Percentiles rank a stretch among this genome's conserved stretches.
Conservation (phyloP, 768 basidiomycete species). For the Paxillus involutus region DNA sequence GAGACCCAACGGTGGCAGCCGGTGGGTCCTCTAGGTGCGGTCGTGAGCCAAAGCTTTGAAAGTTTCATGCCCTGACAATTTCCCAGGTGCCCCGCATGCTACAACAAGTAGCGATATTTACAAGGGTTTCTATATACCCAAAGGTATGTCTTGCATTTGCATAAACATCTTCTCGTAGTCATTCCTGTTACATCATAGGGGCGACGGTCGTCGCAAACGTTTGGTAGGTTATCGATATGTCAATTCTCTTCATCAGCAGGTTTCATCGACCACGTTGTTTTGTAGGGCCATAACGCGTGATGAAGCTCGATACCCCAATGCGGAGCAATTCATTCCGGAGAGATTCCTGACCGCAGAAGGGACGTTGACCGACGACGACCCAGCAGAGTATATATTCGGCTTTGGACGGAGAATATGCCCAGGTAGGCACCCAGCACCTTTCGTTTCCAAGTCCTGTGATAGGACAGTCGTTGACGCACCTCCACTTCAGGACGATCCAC, state of each 20-base stretch:
- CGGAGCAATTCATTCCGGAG: constrained; percentile 12
- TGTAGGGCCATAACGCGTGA: constrained; percentile 19
- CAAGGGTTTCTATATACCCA: constrained; percentile 49
- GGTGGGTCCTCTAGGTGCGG: constrained; percentile 3
- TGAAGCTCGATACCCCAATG: constrained; percentile 16
- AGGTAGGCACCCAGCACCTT: too few relatives aligned
- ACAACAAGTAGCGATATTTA: constrained; percentile 39
- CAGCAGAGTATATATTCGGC: constrained; percentile 9
- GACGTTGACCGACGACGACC: neutral
- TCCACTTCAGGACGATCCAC: too few relatives aligned
- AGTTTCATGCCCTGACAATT: neutral
- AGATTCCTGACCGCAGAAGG: constrained; percentile 5
- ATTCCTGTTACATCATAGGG: neutral
- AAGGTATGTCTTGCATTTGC: constrained; percentile 28
- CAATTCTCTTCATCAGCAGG: neutral
- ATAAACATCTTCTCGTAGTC: neutral
- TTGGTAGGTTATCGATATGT: constrained; percentile 6
- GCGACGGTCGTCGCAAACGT: constrained; percentile 12
- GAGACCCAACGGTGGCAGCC: constrained; percentile 14
- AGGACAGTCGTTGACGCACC: too few relatives aligned
- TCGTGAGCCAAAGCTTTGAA: neutral
- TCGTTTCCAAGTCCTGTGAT: too few relatives aligned
- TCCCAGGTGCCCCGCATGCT: constrained; percentile 18
- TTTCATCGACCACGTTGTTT: neutral
- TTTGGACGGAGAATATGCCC: too few relatives aligned